Percentiles rank a stretch among this genome's conserved stretches.
Evolutionary conservation across 2,329 filamentous ascomycete genomes (phyloP).

Genomic region (Celoporthe dispersa): DNA sequence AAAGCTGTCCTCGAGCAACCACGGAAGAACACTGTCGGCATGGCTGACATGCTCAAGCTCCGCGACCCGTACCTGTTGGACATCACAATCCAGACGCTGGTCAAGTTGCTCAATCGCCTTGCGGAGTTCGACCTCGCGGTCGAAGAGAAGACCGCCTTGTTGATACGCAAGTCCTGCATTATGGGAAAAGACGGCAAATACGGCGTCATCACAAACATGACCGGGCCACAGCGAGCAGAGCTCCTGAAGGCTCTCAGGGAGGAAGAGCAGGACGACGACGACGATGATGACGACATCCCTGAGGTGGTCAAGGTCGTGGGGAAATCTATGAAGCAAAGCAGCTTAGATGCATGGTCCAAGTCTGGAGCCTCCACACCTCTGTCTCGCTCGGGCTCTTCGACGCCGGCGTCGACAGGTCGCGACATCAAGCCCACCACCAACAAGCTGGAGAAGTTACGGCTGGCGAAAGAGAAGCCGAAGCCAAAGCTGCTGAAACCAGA

Average conservation of each 20-base stretch:
- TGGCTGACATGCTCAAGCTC: constrained; percentile 87
- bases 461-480: constrained; percentile 44
- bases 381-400: constrained; percentile 32
- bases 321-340: constrained; percentile 59
- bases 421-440: constrained; percentile 19
- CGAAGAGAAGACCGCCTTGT: constrained; percentile 59
- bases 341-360: constrained; percentile 65
- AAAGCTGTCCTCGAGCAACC: constrained; percentile 65
- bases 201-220: constrained; percentile 77
- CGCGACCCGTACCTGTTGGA: constrained; percentile 85
- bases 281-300: constrained; percentile 56
- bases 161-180: constrained; percentile 70
- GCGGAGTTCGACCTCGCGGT: constrained; percentile 77
- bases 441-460: constrained; percentile 29
- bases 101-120: constrained; percentile 83
- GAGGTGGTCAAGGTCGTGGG: constrained; percentile 51
- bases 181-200: constrained; percentile 60
- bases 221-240: constrained; percentile 81
- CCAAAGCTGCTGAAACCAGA: constrained; percentile 36
- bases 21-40: constrained; percentile 64
- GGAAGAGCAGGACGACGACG: constrained; percentile 39
- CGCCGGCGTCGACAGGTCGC: constrained; percentile 31
- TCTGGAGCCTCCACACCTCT: constrained; percentile 42
- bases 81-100: constrained; percentile 80
- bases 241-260: constrained; percentile 68